Evolutionary conservation across 305 asterid genomes (phyloP), one percentile per base, ranked within the genome.

Genomic region (Fraxinus greggii): DNA sequence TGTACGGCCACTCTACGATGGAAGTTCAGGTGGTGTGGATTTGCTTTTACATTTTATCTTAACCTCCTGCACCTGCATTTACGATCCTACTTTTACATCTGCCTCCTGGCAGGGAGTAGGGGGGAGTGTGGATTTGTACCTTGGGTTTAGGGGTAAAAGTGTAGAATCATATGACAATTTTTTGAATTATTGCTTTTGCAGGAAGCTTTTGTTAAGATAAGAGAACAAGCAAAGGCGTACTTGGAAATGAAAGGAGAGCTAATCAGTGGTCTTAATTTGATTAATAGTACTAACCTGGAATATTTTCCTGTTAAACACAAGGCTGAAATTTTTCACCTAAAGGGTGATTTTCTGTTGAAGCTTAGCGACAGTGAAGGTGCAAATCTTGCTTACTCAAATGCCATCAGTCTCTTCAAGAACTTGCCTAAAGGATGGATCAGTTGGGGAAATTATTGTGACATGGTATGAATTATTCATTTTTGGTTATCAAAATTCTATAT

Each of bases 1-100:
- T 97, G 99, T 97, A 97, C 85, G 99, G 99, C 63, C 99, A 97
- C 92, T 93, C 99, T 26, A 95, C 98, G 1, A 97, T 97, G 99
- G 99, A 97, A 92, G 98, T 95, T 85, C 99, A 97, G 99, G 99
- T 96, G 82, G 54, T 17, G 80, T 75, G 29, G 5, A 77, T 36
- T 77, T 77, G 13, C 78, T 42, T 79, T 82, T 82, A 29, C 12
- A 1, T 70, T 63, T 54, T 72, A 56, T 15, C 40, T 79, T 45
- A 2, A 51, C 51, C 32, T 76, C 80, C 67, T 54, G 42, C 35
- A 7, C 77, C 26, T 21, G 17, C 72, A 65, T 82, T 45, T 28
- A 51, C 45, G 9, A 21, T 72, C 80, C 79, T 35, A 19, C 79
- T 76, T 36, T 29, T 24, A 48, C 32, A 35, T 32, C 54, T 69